These are phyloP conservation scores for Adansonia gregorii DNA, from an alignment of 441 rosid species.

Conservation along the genomic window DNA sequence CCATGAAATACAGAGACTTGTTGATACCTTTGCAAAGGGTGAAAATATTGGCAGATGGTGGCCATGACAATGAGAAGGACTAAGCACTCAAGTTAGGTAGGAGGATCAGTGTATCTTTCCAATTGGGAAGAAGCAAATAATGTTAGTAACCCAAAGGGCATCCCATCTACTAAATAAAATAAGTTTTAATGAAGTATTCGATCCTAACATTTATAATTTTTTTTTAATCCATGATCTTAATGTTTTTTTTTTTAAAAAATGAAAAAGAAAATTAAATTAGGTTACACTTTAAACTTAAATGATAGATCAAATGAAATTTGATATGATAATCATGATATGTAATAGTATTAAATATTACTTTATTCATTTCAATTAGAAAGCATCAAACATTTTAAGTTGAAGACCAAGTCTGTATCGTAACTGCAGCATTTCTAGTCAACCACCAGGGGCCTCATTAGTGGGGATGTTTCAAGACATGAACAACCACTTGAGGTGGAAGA, in stretches of 20 bases:
- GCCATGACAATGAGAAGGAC: background rate
- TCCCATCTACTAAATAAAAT: too few relatives aligned
- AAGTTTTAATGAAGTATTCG: too few relatives aligned
- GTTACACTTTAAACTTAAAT: too few relatives aligned
- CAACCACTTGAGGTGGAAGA: conserved; percentile 21
- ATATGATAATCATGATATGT: too few relatives aligned
- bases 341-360: background rate
- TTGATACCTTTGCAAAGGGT: background rate
- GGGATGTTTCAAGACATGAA: conserved; percentile 16
- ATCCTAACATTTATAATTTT: too few relatives aligned
- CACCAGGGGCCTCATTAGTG: conserved; percentile 16
- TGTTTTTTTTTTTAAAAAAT: too few relatives aligned
- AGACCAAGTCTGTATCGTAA: conserved; percentile 1
- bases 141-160: too few relatives aligned
- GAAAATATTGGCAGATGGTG: background rate
- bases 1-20: background rate
- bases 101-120: too few relatives aligned
- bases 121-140: too few relatives aligned
- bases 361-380: background rate
- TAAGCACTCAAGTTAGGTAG: background rate
- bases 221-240: too few relatives aligned
- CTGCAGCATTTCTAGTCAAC: conserved; percentile 1
- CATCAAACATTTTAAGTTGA: background rate
- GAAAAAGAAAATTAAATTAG: too few relatives aligned
- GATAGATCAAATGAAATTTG: too few relatives aligned